Conservation (phyloP, 768 basidiomycete genomes). For the Termitomyces sp. region DNA sequence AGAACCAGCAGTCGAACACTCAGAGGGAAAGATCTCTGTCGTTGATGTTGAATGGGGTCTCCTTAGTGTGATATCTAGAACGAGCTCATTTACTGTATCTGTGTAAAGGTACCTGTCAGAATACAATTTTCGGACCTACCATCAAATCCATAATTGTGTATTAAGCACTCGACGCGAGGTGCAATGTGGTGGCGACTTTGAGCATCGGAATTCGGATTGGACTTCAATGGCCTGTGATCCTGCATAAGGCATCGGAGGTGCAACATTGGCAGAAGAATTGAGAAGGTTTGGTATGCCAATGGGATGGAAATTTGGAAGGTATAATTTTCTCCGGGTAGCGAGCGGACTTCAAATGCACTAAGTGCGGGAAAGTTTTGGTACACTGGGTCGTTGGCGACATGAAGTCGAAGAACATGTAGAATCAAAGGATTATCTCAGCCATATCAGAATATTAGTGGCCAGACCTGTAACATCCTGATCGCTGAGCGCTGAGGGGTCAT, state of each 20-base stretch:
- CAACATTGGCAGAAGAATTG: conserved; percentile 8
- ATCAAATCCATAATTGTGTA: too few relatives aligned
- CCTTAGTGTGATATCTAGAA: too few relatives aligned
- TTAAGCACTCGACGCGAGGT: too few relatives aligned
- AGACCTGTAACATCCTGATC: conserved; percentile 15
- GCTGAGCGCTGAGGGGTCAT: conserved; percentile 18
- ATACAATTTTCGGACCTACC: too few relatives aligned
- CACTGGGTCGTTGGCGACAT: conserved; percentile 19
- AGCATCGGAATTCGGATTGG: too few relatives aligned
- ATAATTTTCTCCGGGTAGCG: conserved; percentile 14
- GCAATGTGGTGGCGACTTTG: too few relatives aligned
- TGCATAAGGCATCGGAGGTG: conserved; percentile 6
- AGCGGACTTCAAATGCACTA: conserved; percentile 8
- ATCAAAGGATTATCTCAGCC: background rate
- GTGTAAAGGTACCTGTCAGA: too few relatives aligned
- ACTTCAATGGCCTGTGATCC: conserved; percentile 17
- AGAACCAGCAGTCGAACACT: too few relatives aligned
- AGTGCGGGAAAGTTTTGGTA: conserved; percentile 15
- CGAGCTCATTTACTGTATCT: too few relatives aligned
- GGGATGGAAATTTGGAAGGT: conserved; percentile 14
- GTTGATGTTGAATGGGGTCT: too few relatives aligned
- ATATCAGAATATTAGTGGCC: background rate
- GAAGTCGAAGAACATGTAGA: conserved; percentile 13
- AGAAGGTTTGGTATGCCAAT: conserved; percentile 18
- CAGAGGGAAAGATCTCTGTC: too few relatives aligned